Conservation (phyloP, 2,329 filamentous ascomycete genomes). For the Arthrinium puccinioides region DNA sequence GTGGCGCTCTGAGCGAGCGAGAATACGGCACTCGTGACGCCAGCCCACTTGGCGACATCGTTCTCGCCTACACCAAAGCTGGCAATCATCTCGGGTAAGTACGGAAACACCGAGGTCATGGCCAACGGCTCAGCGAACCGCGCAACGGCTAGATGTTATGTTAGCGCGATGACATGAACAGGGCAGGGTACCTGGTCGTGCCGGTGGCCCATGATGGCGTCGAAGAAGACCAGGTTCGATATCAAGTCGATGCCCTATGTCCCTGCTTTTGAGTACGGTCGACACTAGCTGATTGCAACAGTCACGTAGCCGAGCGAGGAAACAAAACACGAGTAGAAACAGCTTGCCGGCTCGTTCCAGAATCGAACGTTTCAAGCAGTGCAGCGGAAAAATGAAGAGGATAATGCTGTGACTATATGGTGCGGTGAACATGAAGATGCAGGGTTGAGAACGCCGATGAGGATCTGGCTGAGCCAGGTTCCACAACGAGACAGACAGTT, state of each 20-base stretch:
- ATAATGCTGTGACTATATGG: too few relatives aligned
- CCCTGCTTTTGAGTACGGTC: conserved; percentile 1
- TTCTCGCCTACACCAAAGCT: conserved; percentile 66
- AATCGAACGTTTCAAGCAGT: too few relatives aligned
- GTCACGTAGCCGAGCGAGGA: background rate
- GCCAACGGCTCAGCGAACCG: conserved; percentile 71
- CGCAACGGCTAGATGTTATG: conserved; percentile 54
- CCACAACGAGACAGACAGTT: too few relatives aligned
- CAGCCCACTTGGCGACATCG: conserved; percentile 75
- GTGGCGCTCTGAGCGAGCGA: conserved; percentile 65
- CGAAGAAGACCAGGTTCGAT: background rate
- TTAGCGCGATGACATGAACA: conserved; percentile 22
- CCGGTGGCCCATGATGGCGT: background rate
- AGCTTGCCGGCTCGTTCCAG: background rate
- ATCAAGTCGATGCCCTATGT: background rate
- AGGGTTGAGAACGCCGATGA: too few relatives aligned
- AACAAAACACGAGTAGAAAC: background rate
- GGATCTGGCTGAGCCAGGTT: too few relatives aligned
- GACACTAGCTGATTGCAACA: conserved; percentile 1
- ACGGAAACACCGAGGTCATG: conserved; percentile 65
- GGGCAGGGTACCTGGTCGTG: conserved; percentile 13
- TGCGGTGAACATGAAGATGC: too few relatives aligned
- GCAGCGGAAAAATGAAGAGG: too few relatives aligned
- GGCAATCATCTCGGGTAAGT: conserved; percentile 74
- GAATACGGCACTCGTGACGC: conserved; percentile 64